Evolutionary conservation across 257 asterid species (phyloP).

Genomic region (Voacanga thouarsii): DNA sequence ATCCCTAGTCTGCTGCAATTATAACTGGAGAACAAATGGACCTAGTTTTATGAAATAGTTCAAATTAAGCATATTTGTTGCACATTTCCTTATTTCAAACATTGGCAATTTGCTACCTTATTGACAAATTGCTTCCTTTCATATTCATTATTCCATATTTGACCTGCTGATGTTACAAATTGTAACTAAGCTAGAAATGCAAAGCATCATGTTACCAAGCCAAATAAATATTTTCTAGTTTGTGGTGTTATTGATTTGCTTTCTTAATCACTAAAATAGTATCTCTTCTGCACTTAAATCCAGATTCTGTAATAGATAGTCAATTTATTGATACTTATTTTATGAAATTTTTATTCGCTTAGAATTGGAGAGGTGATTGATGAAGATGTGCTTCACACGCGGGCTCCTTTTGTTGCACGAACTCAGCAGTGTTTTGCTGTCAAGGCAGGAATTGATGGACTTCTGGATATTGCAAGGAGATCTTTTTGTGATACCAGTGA

Average conservation of each 20-base stretch:
- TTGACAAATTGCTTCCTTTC: not conserved
- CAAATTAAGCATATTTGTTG: not conserved
- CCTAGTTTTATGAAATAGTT: not conserved
- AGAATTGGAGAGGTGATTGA: slow-evolving; percentile 95
- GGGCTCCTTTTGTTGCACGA: slow-evolving; percentile 92
- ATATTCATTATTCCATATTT: not conserved
- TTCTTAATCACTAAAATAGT: not conserved
- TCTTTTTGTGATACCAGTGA: slow-evolving; percentile 97
- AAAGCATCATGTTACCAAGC: not conserved
- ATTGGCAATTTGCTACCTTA: not conserved
- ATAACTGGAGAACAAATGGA: not conserved
- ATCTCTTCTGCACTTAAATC: not conserved
- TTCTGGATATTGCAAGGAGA: slow-evolving; percentile 88
- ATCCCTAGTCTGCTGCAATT: not conserved
- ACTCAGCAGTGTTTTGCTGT: slow-evolving; percentile 99
- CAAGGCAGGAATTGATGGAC: slow-evolving; percentile 94
- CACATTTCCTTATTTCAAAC: not conserved
- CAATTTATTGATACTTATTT: not conserved
- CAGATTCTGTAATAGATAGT: not conserved
- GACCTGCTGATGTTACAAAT: not conserved
- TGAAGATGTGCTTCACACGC: slow-evolving; percentile 91
- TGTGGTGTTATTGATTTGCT: not conserved
- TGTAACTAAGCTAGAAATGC: not conserved
- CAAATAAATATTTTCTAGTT: not conserved
- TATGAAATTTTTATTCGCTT: slow-evolving; percentile 13